Evolutionary conservation across 2,329 filamentous ascomycete genomes (phyloP), one percentile per base, ranked within the genome.

Genomic region (Scedosporium apiospermum): DNA sequence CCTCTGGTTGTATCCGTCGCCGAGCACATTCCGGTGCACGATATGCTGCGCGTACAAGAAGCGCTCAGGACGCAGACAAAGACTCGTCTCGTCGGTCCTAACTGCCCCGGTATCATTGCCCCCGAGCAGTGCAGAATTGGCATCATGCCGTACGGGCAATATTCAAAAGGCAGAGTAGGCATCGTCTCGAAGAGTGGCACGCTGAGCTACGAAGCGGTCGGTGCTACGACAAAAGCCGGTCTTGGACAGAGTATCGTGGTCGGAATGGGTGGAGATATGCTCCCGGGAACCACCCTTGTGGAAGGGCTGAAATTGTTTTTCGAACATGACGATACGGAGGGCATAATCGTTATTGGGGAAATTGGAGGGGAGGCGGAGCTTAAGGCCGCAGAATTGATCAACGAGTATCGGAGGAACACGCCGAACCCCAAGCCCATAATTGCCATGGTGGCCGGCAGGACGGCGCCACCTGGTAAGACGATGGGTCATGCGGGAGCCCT

Each of bases 151-250:
- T 75, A 74, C 58, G 69, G 68, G 34, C 75, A 77, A 66, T 77
- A 76, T 27, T 64, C 62, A 1, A 81, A 84, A 0, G 90, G 89
- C 0, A 82, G 83, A 63, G 78, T 93, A 23, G 89, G 89, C 2
- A 89, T 93, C 62, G 83, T 90, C 3, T 88, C 88, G n/a, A 92
- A 91, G 71, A 91, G 88, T 0, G 90, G 89, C 1, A 93, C 90
- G 0, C 75, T 93, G 49, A 91, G 88, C 65, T 93, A 93, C 68
- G 90, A 93, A 71, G 85, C 89, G 1, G 89, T 92, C 1, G 89
- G 87, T 0, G 87, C 88, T 1, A 86, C 90, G 26, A 90, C 88
- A 6, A 80, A 86, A 65, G 86, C 84, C n/a, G 89, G 89, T 0
- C 76, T 93, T 0, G 90, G 90, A 0, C 90, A 93, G 72, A 91